phyloP scores from a whole-genome alignment of 2,329 filamentous ascomycete species.

The Nemania abortiva region DNA sequence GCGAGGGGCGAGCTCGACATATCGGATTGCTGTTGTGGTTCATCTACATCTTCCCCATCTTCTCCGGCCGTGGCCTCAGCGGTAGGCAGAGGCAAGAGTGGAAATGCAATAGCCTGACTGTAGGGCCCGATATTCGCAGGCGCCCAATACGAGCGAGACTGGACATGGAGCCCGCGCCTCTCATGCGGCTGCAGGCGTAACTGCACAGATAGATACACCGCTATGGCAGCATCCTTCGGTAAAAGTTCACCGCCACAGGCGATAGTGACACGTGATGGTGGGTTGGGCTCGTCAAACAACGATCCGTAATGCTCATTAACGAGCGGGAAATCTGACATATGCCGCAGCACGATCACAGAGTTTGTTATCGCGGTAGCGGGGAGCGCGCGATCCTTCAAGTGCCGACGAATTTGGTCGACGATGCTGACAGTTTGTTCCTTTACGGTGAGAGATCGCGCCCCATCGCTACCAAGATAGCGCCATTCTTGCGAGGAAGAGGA shows the following conservation, averaged over 20 bases:
- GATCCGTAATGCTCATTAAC: conserved; percentile 82
- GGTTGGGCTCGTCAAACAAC: conserved; percentile 82
- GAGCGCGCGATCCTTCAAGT: conserved; percentile 54
- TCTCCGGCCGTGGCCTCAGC: conserved; percentile 27
- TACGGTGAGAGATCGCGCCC: conserved; percentile 51
- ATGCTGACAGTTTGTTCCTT: conserved; percentile 63
- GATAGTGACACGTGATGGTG: conserved; percentile 86
- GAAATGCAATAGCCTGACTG: conserved; percentile 82
- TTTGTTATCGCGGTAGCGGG: conserved; percentile 62
- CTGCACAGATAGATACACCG: conserved; percentile 67
- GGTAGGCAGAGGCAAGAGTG: conserved; percentile 50
- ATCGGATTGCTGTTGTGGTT: conserved; percentile 41
- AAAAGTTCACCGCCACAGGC: conserved; percentile 75
- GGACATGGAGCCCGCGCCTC: conserved; percentile 81
- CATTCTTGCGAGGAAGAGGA: conserved; percentile 51
- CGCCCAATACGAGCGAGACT: conserved; percentile 95
- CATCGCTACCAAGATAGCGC: conserved; percentile 52
- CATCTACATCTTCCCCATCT: conserved; percentile 25
- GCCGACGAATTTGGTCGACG: conserved; percentile 58
- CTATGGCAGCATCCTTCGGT: conserved; percentile 68
- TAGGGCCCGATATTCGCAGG: conserved; percentile 98
- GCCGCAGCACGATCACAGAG: conserved; percentile 76
- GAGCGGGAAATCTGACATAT: conserved; percentile 81
- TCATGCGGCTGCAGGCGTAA: conserved; percentile 40
- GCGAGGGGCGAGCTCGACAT: conserved; percentile 35